Conservation (phyloP, 2,329 filamentous ascomycete species). For the Pyrenophora seminiperda region DNA sequence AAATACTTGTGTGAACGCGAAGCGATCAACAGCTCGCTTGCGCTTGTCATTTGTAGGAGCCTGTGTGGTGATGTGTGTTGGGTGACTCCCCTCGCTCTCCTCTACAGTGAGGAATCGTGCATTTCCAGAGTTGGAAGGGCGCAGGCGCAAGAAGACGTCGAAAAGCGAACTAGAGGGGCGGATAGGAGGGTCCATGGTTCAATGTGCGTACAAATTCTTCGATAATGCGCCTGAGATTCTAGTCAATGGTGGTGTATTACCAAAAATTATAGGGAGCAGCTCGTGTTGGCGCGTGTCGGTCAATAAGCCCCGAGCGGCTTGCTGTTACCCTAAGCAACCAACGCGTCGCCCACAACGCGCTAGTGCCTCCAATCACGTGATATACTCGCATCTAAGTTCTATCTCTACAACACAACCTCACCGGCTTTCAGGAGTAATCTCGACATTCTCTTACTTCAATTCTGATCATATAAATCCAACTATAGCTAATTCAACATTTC, state of each 20-base stretch:
- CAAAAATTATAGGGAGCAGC: constrained; percentile 5
- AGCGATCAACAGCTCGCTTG: constrained; percentile 87
- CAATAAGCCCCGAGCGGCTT: constrained; percentile 16
- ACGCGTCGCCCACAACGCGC: constrained; percentile 2
- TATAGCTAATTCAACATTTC: no score
- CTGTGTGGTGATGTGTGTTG: constrained; percentile 59
- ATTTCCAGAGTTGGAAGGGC: constrained; percentile 48
- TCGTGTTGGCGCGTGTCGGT: constrained; percentile 17
- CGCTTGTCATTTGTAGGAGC: constrained; percentile 78
- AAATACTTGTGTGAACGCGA: constrained; percentile 92
- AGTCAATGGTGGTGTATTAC: constrained; percentile 15
- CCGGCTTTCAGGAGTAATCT: no score
- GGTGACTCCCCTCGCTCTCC: constrained; percentile 44
- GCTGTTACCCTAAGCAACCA: constrained; percentile 23
- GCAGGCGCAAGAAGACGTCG: constrained; percentile 86
- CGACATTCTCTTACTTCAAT: no score
- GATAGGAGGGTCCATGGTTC: constrained; percentile 45
- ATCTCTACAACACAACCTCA: no score
- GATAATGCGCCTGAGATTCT: constrained; percentile 2
- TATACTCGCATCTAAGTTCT: no score
- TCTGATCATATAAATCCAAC: not conserved
- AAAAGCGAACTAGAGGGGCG: constrained; percentile 66
- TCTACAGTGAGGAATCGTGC: constrained; percentile 80
- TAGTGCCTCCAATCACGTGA: constrained; percentile 6
- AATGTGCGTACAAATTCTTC: constrained; percentile 6